Evolutionary conservation across 2,329 filamentous ascomycete species (phyloP), one percentile per base, ranked within the genome.

Genomic region (Colletotrichum nymphaeae): DNA sequence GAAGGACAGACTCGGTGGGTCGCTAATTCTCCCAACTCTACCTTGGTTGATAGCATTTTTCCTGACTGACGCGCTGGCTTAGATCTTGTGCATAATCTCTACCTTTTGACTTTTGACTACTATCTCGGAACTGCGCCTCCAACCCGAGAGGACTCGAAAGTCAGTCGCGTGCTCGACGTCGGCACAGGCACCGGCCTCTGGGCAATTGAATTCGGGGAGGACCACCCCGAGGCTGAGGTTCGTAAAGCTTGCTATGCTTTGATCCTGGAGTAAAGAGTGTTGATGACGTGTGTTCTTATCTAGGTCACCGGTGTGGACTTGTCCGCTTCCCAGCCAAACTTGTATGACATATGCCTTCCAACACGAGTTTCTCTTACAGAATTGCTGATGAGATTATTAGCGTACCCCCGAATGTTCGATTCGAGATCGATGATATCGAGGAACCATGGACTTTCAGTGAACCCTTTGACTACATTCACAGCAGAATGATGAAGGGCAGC

Each of bases 281-380:
- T 42, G 19, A 37, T 37, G 35, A 6, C 9, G 8, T 32, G 30
- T 11, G 12, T 19, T 19, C 22, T 5, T 11, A 2, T 24, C 30
- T 6, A 75, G 73, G 89, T 81, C 2, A 84, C 85, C 37, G 89
- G 89, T 7, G 87, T 88, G 3, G 89, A 91, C 75, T 82, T 91
- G 1, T 90, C 88, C 12, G 88, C 89, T 0, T 88, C 89, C 12
- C 89, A 91, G 70, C 82, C 82, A 3, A 28, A 35, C 59, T 80
- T 76, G 79, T 79, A 63, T 55, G 32, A 73, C 87, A 88, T 75
- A 85, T 91, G 12, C 5, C 9, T 28, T 4, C 7, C 22, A 37
- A 16, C 14, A 37, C 35, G 7, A n/a, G 1, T 28, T 5, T 5
- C 4, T 14, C 7, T 19, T 8, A 8, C 12, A 9, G 5, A 14